Evolutionary conservation across 2,329 filamentous ascomycete species (phyloP), one percentile per base, ranked within the genome.

Genomic region (Aureobasidium subglaciale): DNA sequence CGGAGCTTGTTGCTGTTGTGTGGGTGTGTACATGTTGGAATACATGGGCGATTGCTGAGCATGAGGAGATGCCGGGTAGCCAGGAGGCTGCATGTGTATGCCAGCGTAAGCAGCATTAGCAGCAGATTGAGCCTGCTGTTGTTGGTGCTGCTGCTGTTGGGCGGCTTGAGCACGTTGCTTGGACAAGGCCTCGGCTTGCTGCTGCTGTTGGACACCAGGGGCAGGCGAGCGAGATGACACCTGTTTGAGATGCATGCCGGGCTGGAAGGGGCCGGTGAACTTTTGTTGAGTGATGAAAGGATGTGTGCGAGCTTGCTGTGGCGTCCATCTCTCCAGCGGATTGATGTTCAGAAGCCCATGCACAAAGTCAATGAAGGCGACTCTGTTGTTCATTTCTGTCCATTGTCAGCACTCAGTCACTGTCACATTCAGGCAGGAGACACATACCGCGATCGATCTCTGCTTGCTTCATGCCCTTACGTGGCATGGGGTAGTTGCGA

Each of bases 231-330:
- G 83, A 68, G 88, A 91, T 2, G 88, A 87, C 64, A 87, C 89
- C 18, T 90, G 84, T 70, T 96, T 96, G 58, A 97, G 76, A 66
- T 95, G 96, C 90, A 96, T 96, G 2, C 92, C 92, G 8, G 93
- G 93, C 45, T 97, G 88, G 67, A 99, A 99, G 3, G 91, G 90
- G 0, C 90, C 91, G 0, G 91, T 96, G 68, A 87, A 99, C 75
- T 97, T 99, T 67, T 95, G 88, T 68, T 99, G 93, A 0, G 93
- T 99, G 67, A 99, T 99, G 71, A 99, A 99, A 0, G 93, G 93
- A 68, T 99, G 93, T 58, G 96, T 76, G 68, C 96, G 96, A 30
- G 93, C 93, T 73, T 99, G 93, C 67, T 96, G 92, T 6, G 93
- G 93, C 4, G 93, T 96, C 93, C 93, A 99, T 69, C 93, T 79